Evolutionary conservation across 139 green algal species (phyloP).

Genomic region (Picochlorum sp.): DNA sequence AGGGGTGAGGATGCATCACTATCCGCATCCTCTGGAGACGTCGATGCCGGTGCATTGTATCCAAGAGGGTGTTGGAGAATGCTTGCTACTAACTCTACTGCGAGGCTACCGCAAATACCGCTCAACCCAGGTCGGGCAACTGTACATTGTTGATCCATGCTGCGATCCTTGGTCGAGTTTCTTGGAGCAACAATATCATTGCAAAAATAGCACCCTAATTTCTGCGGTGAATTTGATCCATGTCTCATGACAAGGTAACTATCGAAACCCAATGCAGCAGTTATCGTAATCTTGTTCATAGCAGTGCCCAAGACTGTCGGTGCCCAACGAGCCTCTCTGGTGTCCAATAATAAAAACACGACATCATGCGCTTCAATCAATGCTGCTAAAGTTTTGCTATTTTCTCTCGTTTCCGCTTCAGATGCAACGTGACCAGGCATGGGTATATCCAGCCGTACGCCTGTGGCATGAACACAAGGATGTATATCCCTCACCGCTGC

Average conservation of each 20-base stretch:
- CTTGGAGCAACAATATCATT: constrained; percentile 92
- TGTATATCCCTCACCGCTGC: constrained; percentile 62
- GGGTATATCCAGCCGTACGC: constrained; percentile 59
- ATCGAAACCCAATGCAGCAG: constrained; percentile 89
- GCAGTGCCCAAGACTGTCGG: constrained; percentile 74
- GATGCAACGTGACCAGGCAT: constrained; percentile 83
- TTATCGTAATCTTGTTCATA: constrained; percentile 69
- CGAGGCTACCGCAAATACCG: constrained; percentile 74
- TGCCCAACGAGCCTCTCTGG: constrained; percentile 85
- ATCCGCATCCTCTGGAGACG: not conserved
- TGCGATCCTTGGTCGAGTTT: constrained; percentile 75
- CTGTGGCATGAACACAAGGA: constrained; percentile 41
- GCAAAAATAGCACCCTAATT: constrained; percentile 98
- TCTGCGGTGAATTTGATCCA: constrained; percentile 19
- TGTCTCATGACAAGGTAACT: constrained; percentile 77
- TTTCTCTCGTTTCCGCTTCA: not conserved
- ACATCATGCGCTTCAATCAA: constrained; percentile 67
- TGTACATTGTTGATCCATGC: constrained; percentile 96
- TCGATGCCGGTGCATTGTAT: constrained; percentile 33
- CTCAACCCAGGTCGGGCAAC: constrained; percentile 84
- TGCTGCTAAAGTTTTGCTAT: constrained; percentile 39
- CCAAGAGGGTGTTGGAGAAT: constrained; percentile 63
- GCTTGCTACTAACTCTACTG: constrained; percentile 81
- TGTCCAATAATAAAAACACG: constrained; percentile 95
- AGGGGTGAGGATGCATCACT: constrained; percentile 41